phyloP scores from a whole-genome alignment of 176 grass and related monocot species.

The Themeda triandra region DNA sequence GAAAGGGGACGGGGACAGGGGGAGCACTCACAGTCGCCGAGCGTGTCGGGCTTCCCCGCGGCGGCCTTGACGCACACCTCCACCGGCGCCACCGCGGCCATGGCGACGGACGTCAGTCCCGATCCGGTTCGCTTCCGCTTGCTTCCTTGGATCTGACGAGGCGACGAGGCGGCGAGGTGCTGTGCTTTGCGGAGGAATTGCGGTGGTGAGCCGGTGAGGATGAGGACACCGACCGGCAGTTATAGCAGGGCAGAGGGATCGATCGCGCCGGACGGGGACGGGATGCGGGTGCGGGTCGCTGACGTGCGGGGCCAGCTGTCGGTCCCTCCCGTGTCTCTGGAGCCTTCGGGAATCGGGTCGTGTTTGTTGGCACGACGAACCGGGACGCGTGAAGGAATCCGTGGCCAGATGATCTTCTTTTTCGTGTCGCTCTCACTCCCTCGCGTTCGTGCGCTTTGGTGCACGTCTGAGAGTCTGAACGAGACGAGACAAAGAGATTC shows the following conservation, averaged over 20 bases:
- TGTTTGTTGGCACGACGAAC: background rate
- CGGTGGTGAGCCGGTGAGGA: background rate
- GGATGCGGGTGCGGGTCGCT: background rate
- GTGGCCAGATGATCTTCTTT: background rate
- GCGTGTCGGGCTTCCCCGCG: conserved; percentile 50
- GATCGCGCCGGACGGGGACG: background rate
- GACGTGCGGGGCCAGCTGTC: background rate
- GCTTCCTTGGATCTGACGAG: background rate
- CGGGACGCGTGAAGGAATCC: background rate
- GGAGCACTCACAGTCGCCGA: conserved; percentile 62
- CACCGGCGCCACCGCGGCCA: conserved; percentile 19
- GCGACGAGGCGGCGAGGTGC: too few relatives aligned
- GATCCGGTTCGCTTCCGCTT: background rate
- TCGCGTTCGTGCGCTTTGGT: too few relatives aligned
- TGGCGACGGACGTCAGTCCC: too few relatives aligned
- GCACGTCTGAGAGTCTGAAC: too few relatives aligned
- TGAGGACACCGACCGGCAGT: background rate
- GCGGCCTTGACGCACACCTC: conserved; percentile 81
- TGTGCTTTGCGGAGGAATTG: too few relatives aligned
- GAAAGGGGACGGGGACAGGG: too few relatives aligned
- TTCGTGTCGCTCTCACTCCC: too few relatives aligned
- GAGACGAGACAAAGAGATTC: too few relatives aligned
- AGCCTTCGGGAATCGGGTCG: background rate
- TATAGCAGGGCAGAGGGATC: background rate
- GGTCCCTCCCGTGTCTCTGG: background rate